Evolutionary conservation across 2,329 filamentous ascomycete species (phyloP).

Genomic region (Cadophora sp.): DNA sequence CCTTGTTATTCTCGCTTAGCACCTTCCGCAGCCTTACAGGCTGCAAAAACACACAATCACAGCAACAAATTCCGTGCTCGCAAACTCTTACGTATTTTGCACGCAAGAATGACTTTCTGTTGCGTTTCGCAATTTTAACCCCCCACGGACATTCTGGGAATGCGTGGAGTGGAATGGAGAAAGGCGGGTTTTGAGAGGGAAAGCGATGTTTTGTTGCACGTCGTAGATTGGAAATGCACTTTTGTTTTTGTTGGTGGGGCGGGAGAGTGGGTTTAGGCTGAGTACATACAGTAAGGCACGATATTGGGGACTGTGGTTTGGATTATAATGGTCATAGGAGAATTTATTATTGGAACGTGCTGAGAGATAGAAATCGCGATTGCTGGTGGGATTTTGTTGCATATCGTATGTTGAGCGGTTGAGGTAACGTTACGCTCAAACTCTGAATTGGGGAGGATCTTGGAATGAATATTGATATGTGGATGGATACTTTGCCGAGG

Average conservation of each 20-base stretch:
- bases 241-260: neutral
- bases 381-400: no score
- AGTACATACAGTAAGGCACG: neutral
- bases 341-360: no score
- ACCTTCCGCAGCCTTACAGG: neutral
- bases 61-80: slow-evolving; percentile 6
- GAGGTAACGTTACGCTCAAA: no score
- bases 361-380: no score
- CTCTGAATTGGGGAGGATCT: no score
- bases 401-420: no score
- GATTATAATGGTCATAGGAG: no score
- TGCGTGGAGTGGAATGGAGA: neutral
- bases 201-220: neutral
- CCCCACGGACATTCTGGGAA: neutral
- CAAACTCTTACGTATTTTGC: neutral
- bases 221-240: neutral
- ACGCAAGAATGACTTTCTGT: neutral
- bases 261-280: neutral
- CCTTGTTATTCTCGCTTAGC: slow-evolving; percentile 11
- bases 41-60: slow-evolving; percentile 12
- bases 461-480: no score
- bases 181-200: neutral
- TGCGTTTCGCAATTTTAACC: slow-evolving; percentile 5
- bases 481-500: no score
- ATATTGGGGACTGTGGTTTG: no score